These are phyloP conservation scores for Hippophae rhamnoides DNA, from an alignment of 306 rosid genomes.

Conservation along the genomic window DNA sequence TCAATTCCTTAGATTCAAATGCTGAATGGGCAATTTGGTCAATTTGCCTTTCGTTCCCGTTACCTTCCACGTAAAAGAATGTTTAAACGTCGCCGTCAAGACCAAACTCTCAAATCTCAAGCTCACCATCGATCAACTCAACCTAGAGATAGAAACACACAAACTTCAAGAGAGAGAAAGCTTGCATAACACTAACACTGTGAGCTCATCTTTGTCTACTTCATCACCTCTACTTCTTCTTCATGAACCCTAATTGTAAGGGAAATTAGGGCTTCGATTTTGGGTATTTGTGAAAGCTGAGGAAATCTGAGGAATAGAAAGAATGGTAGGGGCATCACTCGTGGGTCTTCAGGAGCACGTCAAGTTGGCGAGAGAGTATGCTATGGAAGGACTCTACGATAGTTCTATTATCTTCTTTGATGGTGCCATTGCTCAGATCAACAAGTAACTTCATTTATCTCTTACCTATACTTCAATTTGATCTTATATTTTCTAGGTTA, in stretches of 20 bases:
- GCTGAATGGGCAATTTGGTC: constrained; percentile 12
- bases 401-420: constrained; percentile 92
- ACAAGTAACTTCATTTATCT: constrained; percentile 41
- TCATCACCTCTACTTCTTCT: constrained; percentile 2
- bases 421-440: constrained; percentile 96
- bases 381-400: constrained; percentile 87
- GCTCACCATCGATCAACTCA: constrained; percentile 13
- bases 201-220: too few relatives aligned
- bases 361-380: constrained; percentile 90
- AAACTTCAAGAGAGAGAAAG: constrained; percentile 7
- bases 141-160: constrained; percentile 4
- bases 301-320: neutral
- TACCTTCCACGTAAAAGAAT: neutral
- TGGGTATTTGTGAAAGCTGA: neutral
- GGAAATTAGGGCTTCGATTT: constrained; percentile 5
- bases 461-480: neutral
- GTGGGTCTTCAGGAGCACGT: constrained; percentile 84
- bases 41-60: neutral
- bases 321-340: constrained; percentile 60
- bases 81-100: constrained; percentile 30
- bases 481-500: constrained; percentile 6
- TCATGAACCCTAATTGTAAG: constrained; percentile 1
- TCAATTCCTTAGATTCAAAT: too few relatives aligned
- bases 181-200: neutral
- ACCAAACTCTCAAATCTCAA: neutral